Percentiles rank a stretch among this genome's conserved stretches.
These are phyloP conservation scores for Fusarium sp. DNA, from an alignment of 2,329 filamentous ascomycete genomes.

Conservation along the genomic window DNA sequence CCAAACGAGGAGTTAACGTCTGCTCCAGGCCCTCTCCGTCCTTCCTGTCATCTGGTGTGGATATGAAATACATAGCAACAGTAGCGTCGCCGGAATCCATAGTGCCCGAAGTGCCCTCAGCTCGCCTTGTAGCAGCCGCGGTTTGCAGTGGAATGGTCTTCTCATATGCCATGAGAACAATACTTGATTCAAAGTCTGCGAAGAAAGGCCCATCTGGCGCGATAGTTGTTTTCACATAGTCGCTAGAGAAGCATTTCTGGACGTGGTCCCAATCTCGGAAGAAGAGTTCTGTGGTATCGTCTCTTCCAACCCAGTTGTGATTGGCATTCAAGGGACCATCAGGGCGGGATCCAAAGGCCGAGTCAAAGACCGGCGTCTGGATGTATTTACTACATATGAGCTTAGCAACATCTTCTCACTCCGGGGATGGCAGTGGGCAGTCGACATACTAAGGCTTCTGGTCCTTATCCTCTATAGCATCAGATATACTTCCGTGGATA, in stretches of 20 bases:
- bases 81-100: background rate
- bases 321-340: background rate
- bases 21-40: background rate
- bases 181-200: background rate
- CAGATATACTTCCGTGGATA: background rate
- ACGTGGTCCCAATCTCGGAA: background rate
- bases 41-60: background rate
- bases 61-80: background rate
- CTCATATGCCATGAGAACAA: background rate
- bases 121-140: background rate
- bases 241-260: background rate
- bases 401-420: background rate
- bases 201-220: background rate
- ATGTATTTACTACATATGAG: background rate
- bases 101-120: accelerated
- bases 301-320: background rate
- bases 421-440: background rate
- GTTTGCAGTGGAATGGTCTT: background rate
- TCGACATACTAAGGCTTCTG: background rate
- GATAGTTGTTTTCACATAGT: background rate
- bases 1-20: background rate
- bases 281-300: background rate
- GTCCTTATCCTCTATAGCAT: background rate
- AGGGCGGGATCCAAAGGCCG: background rate
- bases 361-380: background rate